phyloP scores from a whole-genome alignment of 2,329 filamentous ascomycete genomes.

The Fusarium torulosum region DNA sequence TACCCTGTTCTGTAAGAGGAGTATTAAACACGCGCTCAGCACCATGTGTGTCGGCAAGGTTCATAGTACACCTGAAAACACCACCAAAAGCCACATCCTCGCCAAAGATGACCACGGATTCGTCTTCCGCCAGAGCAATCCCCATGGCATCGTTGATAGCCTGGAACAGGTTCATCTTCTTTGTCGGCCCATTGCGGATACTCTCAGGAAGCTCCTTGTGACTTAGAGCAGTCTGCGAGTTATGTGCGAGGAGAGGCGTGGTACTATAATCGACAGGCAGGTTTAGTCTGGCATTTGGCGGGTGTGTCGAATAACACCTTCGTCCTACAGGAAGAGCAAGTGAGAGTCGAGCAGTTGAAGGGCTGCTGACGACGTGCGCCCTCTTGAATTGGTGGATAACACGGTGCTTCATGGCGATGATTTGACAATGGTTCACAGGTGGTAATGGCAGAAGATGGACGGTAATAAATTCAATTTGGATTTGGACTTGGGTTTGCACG shows the following conservation, averaged over 20 bases:
- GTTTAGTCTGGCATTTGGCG: conserved; percentile 78
- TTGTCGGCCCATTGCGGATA: conserved; percentile 76
- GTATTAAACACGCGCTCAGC: conserved; percentile 95
- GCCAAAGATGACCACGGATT: conserved; percentile 90
- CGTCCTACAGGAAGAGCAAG: conserved; percentile 34
- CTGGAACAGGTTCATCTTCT: conserved; percentile 93
- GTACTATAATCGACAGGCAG: conserved; percentile 87
- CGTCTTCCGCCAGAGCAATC: conserved; percentile 84
- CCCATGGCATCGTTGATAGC: conserved; percentile 91
- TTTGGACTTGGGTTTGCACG: background rate
- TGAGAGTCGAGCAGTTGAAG: conserved; percentile 34
- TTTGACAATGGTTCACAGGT: conserved; percentile 12
- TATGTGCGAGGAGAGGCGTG: conserved; percentile 85
- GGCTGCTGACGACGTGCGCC: conserved; percentile 41
- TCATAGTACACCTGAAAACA: conserved; percentile 95
- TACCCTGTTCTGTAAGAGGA: conserved; percentile 92
- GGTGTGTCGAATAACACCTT: conserved; percentile 66
- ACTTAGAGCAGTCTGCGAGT: conserved; percentile 75
- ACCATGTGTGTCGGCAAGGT: conserved; percentile 88
- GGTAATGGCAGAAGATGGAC: conserved; percentile 15
- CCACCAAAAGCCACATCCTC: conserved; percentile 98
- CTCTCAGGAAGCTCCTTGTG: conserved; percentile 78
- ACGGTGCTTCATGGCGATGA: conserved; percentile 52
- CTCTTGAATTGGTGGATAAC: conserved; percentile 50
- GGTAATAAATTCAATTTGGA: conserved; percentile 21